Base-by-base conservation (phyloP, 2,329 filamentous ascomycete species). In the Aureobasidium lini region DNA sequence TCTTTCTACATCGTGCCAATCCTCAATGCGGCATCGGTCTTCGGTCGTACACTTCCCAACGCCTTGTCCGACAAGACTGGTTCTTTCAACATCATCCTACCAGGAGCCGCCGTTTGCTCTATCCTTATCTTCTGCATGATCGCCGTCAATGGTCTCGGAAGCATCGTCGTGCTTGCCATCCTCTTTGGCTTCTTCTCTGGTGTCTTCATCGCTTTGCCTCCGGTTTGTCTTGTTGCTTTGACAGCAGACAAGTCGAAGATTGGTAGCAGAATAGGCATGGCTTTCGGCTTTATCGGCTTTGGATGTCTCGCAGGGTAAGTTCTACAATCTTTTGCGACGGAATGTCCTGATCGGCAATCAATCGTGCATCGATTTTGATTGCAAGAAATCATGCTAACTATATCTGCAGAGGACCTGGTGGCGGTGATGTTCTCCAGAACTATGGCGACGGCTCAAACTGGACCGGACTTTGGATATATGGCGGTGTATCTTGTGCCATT, bases 151-250 rank as follows among this genome's bases (percentile, higher is more conserved):
- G 70, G 63, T 11, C 64, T 67, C 9, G 49, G 64, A 6, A 70
- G 68, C 28, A 65, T 76, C 18, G 64, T 78, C 13, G 67, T 70
- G 4, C 60, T 71, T 31, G 66, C 72, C 1, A 58, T 77, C 5
- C 63, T 76, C 42, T 71, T 69, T 57, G 76, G 76, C 16, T 76
- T 77, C 65, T 75, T 76, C 63, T 72, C 68, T 23, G 77, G 77
- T 43, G 72, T 74, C 42, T 71, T 78, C 65, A 71, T 77, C 47
- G 68, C 74, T 0, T 64, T 79, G 34, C 74, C 74, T 5, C 71
- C 75, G 0, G 70, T 75, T 1, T 68, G 70, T 46, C 73, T 79
- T 52, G 69, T 70, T 6, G 64, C 62, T 1, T 64, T 79, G 15
- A 77, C 75, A 0, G 58, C 64, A n/a, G 70, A 79, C 62, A 73